Evolutionary conservation across 495 filamentous ascomycete genomes (phyloP), one percentile per base, ranked within the genome.

Genomic region (Lophium mytilinum): DNA sequence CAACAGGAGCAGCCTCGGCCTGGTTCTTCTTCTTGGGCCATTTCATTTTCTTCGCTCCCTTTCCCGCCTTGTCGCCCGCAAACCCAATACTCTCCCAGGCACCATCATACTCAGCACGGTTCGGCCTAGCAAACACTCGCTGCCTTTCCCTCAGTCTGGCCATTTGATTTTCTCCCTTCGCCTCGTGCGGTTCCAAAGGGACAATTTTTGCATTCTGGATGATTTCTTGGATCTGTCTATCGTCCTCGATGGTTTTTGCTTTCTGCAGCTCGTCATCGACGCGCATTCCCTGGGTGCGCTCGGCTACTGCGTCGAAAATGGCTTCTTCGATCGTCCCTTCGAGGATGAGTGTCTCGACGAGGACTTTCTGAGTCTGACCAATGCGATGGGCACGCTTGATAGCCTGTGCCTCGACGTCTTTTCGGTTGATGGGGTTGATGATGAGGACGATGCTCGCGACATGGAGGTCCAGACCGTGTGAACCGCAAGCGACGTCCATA

Each of bases 311-410:
- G 67, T 96, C 90, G 0, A 93, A 73, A 70, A 97, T 93, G 18
- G 83, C 80, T 67, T 96, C 90, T 61, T 97, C 92, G 1, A 96
- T 76, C 4, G 88, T 95, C 39, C 82, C 85, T 43, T 79, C 75
- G n/a, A 74, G 56, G 15, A 74, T 87, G 0, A 97, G 76, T 0
- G 90, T 97, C 70, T 96, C 89, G 8, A 95, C 92, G 9, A 80
- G 82, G 0, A 96, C 93, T 0, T 85, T 82, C 53, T 78, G 80
- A 9, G 80, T 82, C 66, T 96, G 92, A 1, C 89, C 88, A 59
- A 97, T 95, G 30, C 92, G 78, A 58, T 95, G 86, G 0, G 88
- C 89, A 63, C 92, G 85, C 61, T 92, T 95, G 60, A 96, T 87
- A 3, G 92, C 92, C 68, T 97, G 92, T 3, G 87, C 89, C 65